Evolutionary conservation across 768 basidiomycete species (phyloP), one percentile per base, ranked within the genome.

Genomic region (Hysterangium stoloniferum): DNA sequence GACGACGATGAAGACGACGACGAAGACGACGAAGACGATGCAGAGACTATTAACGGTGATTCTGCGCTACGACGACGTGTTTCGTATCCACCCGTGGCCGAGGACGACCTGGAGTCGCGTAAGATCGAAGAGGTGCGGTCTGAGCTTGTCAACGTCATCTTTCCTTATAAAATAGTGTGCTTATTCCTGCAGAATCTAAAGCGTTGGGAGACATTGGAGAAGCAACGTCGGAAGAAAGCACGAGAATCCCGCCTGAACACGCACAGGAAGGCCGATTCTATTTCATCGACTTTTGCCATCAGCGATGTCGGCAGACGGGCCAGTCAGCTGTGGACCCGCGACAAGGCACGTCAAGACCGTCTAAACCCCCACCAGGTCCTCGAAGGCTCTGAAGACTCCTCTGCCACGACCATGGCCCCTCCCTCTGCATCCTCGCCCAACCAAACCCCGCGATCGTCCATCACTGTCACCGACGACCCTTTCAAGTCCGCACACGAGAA

Each of bases 131-230:
- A 89, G 79, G 88, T 84, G 64, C 45, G 71, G 64, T 4, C 28
- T 47, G 33, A 9, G 24, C 62, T 59, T 28, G 25, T 15, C 34
- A 20, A 38, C 24, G 36, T 52, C 35, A 28, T 38, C 49, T 24
- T 13, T 22, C 33, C 22, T 31, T 34, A n/a, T n/a, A 34, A 9
- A 9, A 15, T 56, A 32, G n/a, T 54, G 19, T 40, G 36, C 35
- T 27, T 35, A 6, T 15, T 25, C 38, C n/a, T 29, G 47, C 63
- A 91, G 88, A 91, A 79, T 53, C 71, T 92, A 24, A 73, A 75
- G 56, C 75, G 76, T 36, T 91, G 87, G 89, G 88, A 91, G 58
- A 68, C 79, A 40, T 79, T 79, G 34, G 88, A 91, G 60, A 75
- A 84, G 17, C 80, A 80, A 57, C 76, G 85, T 52, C 77, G 88